These are phyloP conservation scores for Seminavis robusta DNA, from an alignment of 108 stramenopile genomes.

Conservation along the genomic window DNA sequence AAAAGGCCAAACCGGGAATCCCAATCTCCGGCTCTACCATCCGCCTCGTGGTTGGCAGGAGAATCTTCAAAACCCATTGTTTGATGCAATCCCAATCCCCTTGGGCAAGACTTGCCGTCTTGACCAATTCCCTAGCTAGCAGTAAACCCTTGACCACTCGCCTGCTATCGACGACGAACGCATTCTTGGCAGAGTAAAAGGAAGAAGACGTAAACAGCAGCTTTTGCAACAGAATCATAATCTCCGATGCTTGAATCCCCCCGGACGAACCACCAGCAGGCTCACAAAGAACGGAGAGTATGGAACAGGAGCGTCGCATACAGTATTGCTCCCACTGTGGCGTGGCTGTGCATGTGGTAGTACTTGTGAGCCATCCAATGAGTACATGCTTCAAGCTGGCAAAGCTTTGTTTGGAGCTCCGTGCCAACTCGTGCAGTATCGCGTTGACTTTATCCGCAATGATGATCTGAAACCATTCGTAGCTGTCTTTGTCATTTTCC, in stretches of 20 bases:
- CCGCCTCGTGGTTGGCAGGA: constrained; percentile 9
- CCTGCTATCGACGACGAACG: not conserved
- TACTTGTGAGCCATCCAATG: no score
- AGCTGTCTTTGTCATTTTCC: no score
- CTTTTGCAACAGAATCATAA: constrained; percentile 16
- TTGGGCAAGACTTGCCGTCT: not conserved
- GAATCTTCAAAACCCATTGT: constrained; percentile 5
- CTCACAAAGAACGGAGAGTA: not conserved
- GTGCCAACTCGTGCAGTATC: no score
- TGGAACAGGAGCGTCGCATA: no score
- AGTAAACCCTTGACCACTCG: not conserved
- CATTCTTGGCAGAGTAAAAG: not conserved
- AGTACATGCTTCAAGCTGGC: no score
- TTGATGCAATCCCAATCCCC: constrained; percentile 7
- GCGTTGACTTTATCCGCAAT: no score
- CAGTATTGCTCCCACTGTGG: no score
- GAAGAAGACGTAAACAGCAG: constrained; percentile 14
- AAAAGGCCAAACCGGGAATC: not conserved
- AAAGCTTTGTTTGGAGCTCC: no score
- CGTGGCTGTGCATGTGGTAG: no score
- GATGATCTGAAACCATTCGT: no score
- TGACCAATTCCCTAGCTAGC: constrained; percentile 3
- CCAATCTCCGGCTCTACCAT: constrained; percentile 9
- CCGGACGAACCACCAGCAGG: not conserved
- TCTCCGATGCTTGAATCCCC: not conserved